Conservation (phyloP, 345 rosid genomes). For the Lagerstroemia speciosa region DNA sequence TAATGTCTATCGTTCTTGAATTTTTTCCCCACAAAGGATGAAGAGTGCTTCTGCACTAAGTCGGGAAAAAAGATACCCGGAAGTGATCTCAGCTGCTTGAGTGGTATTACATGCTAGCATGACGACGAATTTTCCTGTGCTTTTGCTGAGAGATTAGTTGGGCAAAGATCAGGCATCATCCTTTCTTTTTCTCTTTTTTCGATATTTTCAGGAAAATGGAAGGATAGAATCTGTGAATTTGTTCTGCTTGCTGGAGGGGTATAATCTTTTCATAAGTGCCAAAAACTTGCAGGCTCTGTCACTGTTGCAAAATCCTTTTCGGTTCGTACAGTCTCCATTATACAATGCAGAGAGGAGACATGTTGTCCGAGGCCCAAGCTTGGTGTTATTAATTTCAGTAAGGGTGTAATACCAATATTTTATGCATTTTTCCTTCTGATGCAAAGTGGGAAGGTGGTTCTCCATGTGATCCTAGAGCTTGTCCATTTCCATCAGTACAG, state of each 20-base stretch:
- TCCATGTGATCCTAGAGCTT: slow-evolving; percentile 36
- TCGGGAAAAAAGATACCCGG: background rate
- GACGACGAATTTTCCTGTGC: background rate
- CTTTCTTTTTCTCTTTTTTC: background rate
- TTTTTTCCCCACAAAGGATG: background rate
- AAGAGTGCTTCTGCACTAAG: background rate
- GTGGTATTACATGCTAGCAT: background rate
- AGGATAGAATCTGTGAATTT: slow-evolving; percentile 40
- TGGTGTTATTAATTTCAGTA: slow-evolving; percentile 9
- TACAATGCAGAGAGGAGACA: slow-evolving; percentile 16
- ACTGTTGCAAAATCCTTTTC: slow-evolving; percentile 33
- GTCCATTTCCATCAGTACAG: slow-evolving; percentile 27
- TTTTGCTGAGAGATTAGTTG: slow-evolving; percentile 1
- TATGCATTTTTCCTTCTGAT: slow-evolving; percentile 2
- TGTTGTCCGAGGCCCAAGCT: slow-evolving; percentile 31
- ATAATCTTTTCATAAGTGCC: slow-evolving; percentile 33
- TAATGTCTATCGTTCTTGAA: background rate
- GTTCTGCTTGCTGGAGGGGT: slow-evolving; percentile 36
- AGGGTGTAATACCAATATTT: background rate
- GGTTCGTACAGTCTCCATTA: slow-evolving; percentile 13
- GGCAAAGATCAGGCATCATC: slow-evolving; percentile 10
- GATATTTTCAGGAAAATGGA: background rate
- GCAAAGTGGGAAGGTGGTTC: slow-evolving; percentile 23
- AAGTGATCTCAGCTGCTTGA: slow-evolving; percentile 2
- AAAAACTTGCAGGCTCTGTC: slow-evolving; percentile 33